These are phyloP conservation scores for Hanseniaspora gamundiae DNA, from an alignment of 1,139 yeast genomes.

Conservation along the genomic window DNA sequence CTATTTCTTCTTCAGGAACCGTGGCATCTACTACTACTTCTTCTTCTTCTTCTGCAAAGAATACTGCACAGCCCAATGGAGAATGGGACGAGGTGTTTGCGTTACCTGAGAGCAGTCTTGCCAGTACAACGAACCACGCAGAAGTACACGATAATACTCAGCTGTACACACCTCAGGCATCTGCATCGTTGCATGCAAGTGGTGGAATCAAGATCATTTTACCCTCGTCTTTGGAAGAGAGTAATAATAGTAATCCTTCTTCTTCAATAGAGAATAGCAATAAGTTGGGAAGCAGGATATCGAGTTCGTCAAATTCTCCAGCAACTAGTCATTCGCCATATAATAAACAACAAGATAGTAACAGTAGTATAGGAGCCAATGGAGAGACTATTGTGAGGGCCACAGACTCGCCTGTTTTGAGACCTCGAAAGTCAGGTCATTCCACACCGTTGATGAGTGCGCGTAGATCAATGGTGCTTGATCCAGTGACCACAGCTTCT, in stretches of 20 bases:
- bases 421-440: not conserved
- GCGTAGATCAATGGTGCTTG: not conserved
- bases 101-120: conserved; percentile 21
- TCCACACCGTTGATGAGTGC: not conserved
- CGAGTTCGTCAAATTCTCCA: too few relatives aligned
- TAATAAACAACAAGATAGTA: not conserved
- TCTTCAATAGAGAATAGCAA: too few relatives aligned
- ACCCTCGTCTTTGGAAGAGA: conserved; percentile 18
- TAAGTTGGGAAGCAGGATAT: too few relatives aligned
- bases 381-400: not conserved
- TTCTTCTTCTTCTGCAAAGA: not conserved
- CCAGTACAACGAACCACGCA: not conserved
- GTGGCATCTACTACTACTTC: not conserved
- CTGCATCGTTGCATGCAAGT: too few relatives aligned
- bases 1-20: not conserved
- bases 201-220: conserved; percentile 18
- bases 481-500: too few relatives aligned
- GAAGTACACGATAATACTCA: too few relatives aligned
- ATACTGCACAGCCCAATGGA: not conserved
- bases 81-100: conserved; percentile 21
- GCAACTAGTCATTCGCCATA: not conserved
- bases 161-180: too few relatives aligned
- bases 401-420: not conserved
- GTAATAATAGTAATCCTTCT: too few relatives aligned
- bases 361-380: not conserved